phyloP scores from a whole-genome alignment of 2,329 filamentous ascomycete genomes.

The Cladosporium sp. region DNA sequence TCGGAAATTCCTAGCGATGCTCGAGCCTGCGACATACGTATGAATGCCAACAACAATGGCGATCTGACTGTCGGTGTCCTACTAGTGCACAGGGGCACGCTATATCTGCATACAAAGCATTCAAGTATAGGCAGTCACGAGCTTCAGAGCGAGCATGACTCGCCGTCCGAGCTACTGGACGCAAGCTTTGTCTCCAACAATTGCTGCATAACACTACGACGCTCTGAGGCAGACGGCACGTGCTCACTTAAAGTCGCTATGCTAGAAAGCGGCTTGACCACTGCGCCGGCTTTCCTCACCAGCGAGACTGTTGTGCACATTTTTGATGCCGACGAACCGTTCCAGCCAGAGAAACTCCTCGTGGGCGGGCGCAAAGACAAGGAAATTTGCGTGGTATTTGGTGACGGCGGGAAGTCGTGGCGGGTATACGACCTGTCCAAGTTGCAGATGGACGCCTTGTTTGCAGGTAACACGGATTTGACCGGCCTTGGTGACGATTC shows the following conservation, averaged over 20 bases:
- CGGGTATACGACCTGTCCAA: constrained; percentile 50
- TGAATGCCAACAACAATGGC: not conserved
- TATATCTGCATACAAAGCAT: constrained; percentile 1
- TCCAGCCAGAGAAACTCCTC: constrained; percentile 47
- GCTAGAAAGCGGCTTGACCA: not conserved
- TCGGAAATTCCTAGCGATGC: not conserved
- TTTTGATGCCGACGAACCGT: constrained; percentile 42
- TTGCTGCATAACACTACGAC: not conserved
- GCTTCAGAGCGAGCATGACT: not conserved
- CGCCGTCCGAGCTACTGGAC: not conserved
- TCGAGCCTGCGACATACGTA: constrained; percentile 7
- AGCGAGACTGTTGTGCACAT: constrained; percentile 39
- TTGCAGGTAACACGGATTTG: not conserved
- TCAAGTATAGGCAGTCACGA: not conserved
- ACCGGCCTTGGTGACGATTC: not conserved
- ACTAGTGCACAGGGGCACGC: not conserved
- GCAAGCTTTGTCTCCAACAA: constrained; percentile 10
- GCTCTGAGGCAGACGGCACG: not conserved
- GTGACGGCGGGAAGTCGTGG: constrained; percentile 51
- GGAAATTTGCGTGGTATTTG: constrained; percentile 52
- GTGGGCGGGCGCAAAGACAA: constrained; percentile 54
- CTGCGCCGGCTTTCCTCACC: not conserved
- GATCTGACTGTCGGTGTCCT: constrained; percentile 2
- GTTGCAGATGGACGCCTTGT: not conserved
- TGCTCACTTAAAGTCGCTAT: not conserved